Base-by-base conservation (phyloP, 2,329 filamentous ascomycete species). In the Epichloe festucae region DNA sequence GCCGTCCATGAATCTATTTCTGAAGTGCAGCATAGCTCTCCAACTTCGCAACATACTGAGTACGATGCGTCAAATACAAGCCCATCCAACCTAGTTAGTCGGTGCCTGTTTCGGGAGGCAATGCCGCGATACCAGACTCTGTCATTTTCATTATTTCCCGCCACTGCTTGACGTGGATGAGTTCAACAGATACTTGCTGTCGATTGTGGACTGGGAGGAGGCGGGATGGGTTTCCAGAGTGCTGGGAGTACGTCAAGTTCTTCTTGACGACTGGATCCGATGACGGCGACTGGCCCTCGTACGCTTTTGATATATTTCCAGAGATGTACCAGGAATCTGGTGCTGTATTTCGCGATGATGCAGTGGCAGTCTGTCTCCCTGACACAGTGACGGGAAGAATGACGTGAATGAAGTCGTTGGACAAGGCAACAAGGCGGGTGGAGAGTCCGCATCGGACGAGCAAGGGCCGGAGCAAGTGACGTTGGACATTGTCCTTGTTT, bases 201-300 rank as follows among this genome's bases (percentile, higher is more conserved):
- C 35, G 11, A 36, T 50, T n/a, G 27, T 52, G 34, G 47, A 47
- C 35, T 47, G 47, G 42, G 47, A 50, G 12, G 47, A 50, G 15
- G 51, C 46, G 12, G 47, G 43, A 19, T 53, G 36, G 47, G 47
- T 50, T 50, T 38, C 47, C 21, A 8, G 43, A 50, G 34, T 50
- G 47, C 27, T 53, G 42, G 38, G 51, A 53, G 3, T 53, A 47
- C 10, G 51, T 47, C 41, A 46, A 53, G 46, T 50, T 53, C 15
- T 50, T 50, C 36, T 17, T 50, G 38, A 42, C 27, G 10, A 34
- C 43, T 12, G 31, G 27, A 8, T n/a, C 14, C 4, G 42, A 43
- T 10, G 47, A 52, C n/a, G 45, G 45, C 11, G 50, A 48, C 45
- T 52, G 45, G 50, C 7, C 21, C 17, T 19, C 39, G 7, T 52